Evolutionary conservation across 2,329 filamentous ascomycete genomes (phyloP), one percentile per base, ranked within the genome.

Genomic region (Mycosphaerella sp.): DNA sequence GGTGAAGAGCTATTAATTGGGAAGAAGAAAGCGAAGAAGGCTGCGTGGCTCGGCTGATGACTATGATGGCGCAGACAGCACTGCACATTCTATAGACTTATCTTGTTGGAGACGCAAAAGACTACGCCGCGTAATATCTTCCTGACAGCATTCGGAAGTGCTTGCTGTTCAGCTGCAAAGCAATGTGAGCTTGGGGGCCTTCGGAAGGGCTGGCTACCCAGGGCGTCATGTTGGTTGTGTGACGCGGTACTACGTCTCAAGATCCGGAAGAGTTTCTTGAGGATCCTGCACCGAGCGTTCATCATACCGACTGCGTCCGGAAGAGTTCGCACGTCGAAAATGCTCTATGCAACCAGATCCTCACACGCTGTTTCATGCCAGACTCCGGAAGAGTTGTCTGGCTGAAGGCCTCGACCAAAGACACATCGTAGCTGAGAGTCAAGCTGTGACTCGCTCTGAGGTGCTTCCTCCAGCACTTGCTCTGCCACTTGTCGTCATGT

Each of bases 291-390:
- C 16, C 25, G 16, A 17, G 5, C 41, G 13, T 25, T 16, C 16
- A 30, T 27, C 39, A 32, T 14, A 25, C 13, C 36, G 44, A 40
- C 44, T 50, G 48, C 41, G 52, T 55, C 52, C 52, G 49, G 49
- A 55, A 55, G 49, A 35, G 53, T 55, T 55, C 53, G 37, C 48
- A 35, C 6, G 42, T 47, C 49, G 17, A 34, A n/a, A 39, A 16
- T 5, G 40, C 27, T 43, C 14, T 8, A 13, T 8, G 30, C 7
- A n/a, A 34, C 10, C 30, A 34, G 7, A 4, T 34, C 30, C 13
- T 12, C 13, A 34, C 9, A 34, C 13, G 30, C 30, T 5, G 4
- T 17, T 13, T 41, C 17, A 41, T 18, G 39, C 17, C 39, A 41
- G 39, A 17, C 12, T 41, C 17, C 8, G 39, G 18, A 16, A n/a